These are phyloP conservation scores for Malus hybrid DNA, from an alignment of 331 rosid species.

Conservation along the genomic window DNA sequence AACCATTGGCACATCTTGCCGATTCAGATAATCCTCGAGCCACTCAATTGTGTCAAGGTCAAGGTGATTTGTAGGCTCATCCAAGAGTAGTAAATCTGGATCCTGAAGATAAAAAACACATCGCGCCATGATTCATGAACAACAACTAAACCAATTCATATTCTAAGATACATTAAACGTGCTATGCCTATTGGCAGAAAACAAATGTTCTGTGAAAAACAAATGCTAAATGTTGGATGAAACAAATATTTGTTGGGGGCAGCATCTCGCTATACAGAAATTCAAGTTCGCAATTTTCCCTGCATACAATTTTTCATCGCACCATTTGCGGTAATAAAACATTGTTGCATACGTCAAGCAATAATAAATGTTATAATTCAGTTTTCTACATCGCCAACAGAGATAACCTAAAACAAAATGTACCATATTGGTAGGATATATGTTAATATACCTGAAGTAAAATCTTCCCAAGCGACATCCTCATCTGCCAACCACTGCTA, in stretches of 20 bases:
- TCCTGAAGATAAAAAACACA: constrained; percentile 53
- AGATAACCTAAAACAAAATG: not conserved
- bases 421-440: constrained; percentile 14
- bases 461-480: constrained; percentile 97
- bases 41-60: constrained; percentile 98
- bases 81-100: constrained; percentile 83
- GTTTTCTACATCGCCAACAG: not conserved
- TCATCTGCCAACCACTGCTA: constrained; percentile 99
- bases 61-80: constrained; percentile 96
- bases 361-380: constrained; percentile 6
- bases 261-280: not conserved
- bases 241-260: not conserved
- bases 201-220: not conserved
- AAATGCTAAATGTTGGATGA: not conserved
- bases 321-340: not conserved
- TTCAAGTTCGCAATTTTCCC: not conserved
- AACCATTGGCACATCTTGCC: constrained; percentile 97
- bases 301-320: not conserved
- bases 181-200: not conserved
- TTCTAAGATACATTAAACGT: not conserved
- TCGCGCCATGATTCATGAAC: not conserved
- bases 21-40: constrained; percentile 82
- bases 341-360: not conserved
- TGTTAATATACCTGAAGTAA: constrained; percentile 64
- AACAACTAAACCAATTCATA: constrained; percentile 4